Evolutionary conservation across 345 rosid genomes (phyloP), one percentile per base, ranked within the genome.

Genomic region (Ceriops decandra): DNA sequence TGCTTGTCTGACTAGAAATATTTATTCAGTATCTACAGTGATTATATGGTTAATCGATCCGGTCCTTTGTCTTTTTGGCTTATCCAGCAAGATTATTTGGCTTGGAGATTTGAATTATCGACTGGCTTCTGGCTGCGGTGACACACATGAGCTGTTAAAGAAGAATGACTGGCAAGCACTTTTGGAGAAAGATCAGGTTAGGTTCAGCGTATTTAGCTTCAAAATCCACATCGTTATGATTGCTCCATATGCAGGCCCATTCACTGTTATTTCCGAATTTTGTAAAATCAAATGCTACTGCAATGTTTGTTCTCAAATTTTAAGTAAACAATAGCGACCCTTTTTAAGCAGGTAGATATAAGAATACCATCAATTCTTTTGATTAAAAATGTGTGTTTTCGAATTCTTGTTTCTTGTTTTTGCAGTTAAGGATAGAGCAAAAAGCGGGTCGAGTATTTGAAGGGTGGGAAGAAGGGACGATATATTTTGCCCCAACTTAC

Each of bases 71-170:
- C 9, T 33, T 33, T 33, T 33, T 21, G 36, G 36, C 36, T 1
- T 1, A 10, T 30, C 31, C 83, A 95, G 99, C 81, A 84, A 87
- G 74, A 72, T 91, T 9, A 70, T 95, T 63, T 95, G 99, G 99
- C 91, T 95, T 5, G 99, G 99, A 22, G 99, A 95, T 78, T 82
- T 95, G 83, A 95, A 95, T 68, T 95, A 95, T 68, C 89, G 99
- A 57, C 81, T 95, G 19, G 91, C 83, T 7, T 24, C 84, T 1
- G 72, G 83, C 16, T 36, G 57, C 5, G 59, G 73, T 7, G 85
- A 85, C 71, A 85, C 82, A 8, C 77, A 76, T 38, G 95, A 85
- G 57, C 69, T 87, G 21, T 76, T 91, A 47, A 70, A 57, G 74
- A 87, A 78, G 66, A 68, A 82, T 73, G 87, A 95, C 26, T 95